phyloP scores from a whole-genome alignment of 148 eudicot species.

The Dianthus caryophyllus region DNA sequence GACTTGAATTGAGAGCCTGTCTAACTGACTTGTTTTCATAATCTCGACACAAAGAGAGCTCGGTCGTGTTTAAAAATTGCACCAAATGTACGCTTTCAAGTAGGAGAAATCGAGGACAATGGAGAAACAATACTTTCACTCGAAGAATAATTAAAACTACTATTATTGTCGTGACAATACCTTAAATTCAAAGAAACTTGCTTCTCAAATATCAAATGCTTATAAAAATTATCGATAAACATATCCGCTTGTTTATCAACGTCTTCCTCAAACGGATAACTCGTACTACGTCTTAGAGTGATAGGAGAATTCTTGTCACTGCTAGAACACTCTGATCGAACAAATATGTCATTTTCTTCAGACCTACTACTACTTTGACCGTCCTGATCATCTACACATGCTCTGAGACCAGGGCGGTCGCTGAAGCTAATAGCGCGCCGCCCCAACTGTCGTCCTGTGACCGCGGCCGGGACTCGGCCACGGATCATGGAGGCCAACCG shows the following conservation, averaged over 20 bases:
- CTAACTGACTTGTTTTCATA: background rate
- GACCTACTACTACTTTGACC: background rate
- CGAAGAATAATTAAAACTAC: constrained; percentile 13
- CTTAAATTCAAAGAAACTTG: constrained; percentile 36
- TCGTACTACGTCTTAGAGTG: constrained; percentile 24
- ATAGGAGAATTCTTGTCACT: constrained; percentile 9
- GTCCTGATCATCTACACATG: constrained; percentile 16
- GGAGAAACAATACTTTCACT: constrained; percentile 22
- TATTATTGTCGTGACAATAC: constrained; percentile 18
- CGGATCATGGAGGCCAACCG: constrained; percentile 18
- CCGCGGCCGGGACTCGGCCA: constrained; percentile 20
- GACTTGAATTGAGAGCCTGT: no score
- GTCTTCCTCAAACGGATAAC: constrained; percentile 27
- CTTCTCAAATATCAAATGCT: constrained; percentile 27
- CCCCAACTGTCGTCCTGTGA: constrained; percentile 8
- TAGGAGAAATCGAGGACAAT: constrained; percentile 14
- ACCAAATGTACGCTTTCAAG: no score
- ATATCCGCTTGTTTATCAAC: constrained; percentile 32
- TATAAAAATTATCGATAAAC: constrained; percentile 32
- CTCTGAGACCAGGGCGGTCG: constrained; percentile 28
- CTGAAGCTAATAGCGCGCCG: constrained; percentile 28
- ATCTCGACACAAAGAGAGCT: no score
- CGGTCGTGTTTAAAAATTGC: no score
- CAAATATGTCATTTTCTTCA: background rate
- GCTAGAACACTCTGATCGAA: constrained; percentile 10